Evolutionary conservation across 805 yeast genomes (phyloP), one percentile per base, ranked within the genome.

Genomic region (Candida ulmi): DNA sequence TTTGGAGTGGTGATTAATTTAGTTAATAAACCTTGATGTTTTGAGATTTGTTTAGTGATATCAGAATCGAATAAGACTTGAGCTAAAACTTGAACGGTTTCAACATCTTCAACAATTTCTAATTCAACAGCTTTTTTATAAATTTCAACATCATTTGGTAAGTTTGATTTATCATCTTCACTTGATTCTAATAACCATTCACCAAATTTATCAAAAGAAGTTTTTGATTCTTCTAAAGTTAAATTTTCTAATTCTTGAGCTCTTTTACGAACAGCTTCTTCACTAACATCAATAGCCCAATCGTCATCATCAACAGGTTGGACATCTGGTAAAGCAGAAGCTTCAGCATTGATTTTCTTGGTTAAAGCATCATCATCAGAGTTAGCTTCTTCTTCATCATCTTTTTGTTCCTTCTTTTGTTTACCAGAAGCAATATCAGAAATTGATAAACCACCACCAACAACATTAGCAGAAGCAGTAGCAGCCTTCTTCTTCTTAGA

Each of bases 231-330:
- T 49, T 54, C 62, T 43, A 73, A 61, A 32, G 66, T 54, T 43
- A 76, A 68, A 18, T 80, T 88, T 64, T 88, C 95, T 49, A 88
- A 72, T 61, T 86, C 95, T 54, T 78, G 69, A 33, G 95, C 96
- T 67, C 99, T 85, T 34, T 85, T 88, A 59, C 83, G 81, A 48
- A 91, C 87, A 42, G 98, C 98, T 67, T 88, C 98, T 62, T 86
- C 93, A 36, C 95, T 85, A 76, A 90, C 87, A 63, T 91, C 99
- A 32, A 90, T 96, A 16, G 96, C 88, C 98, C 98, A 91, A 50
- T 87, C 95, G 51, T 86, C 97, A 59, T 88, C 96, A 48, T 81
- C 80, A 39, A 85, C 83, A 35, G 66, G 71, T 45, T 75, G 80
- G 43, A 78, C 75, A 36, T 75, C 75, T 28, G 76, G 71, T 43